Evolutionary conservation across 768 basidiomycete genomes (phyloP).

Genomic region (Lactarius hengduanensis): DNA sequence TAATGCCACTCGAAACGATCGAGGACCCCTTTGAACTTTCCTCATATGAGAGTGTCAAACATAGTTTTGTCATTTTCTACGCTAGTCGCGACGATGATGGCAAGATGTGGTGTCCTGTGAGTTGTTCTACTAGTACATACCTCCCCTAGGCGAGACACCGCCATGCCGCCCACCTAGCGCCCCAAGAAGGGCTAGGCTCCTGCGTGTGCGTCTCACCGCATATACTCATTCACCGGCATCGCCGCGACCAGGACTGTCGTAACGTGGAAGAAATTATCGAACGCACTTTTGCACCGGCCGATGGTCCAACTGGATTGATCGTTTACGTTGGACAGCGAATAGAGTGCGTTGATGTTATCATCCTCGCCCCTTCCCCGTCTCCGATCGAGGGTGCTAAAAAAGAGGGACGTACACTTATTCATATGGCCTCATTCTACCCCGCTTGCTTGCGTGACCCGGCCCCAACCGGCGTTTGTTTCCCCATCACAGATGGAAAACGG

Average conservation of each 20-base stretch:
- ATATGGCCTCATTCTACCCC: too few relatives aligned
- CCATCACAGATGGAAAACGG: conserved; percentile 60
- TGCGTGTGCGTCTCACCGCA: conserved; percentile 20
- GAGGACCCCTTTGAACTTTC: conserved; percentile 40
- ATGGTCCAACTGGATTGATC: conserved; percentile 53
- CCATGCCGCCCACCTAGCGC: conserved; percentile 4
- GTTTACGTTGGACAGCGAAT: conserved; percentile 66
- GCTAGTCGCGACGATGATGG: conserved; percentile 60
- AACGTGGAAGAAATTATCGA: conserved; percentile 56
- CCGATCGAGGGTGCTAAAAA: conserved; percentile 12
- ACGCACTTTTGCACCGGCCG: conserved; percentile 46
- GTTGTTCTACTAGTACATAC: conserved; percentile 28
- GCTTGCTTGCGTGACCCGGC: neutral
- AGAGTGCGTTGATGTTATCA: conserved; percentile 46
- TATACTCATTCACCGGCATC: conserved; percentile 18
- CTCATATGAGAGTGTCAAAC: conserved; percentile 43
- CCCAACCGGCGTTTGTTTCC: conserved; percentile 8
- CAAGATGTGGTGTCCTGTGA: conserved; percentile 69
- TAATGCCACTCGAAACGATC: conserved; percentile 28
- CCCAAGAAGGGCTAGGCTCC: neutral
- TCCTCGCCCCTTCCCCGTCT: neutral
- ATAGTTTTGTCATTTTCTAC: conserved; percentile 65
- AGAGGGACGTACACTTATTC: neutral
- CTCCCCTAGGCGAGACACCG: conserved; percentile 1
- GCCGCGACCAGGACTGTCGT: conserved; percentile 55